Evolutionary conservation across 2,329 filamentous ascomycete genomes (phyloP), one percentile per base, ranked within the genome.

Genomic region (Hypoxylon sp.): DNA sequence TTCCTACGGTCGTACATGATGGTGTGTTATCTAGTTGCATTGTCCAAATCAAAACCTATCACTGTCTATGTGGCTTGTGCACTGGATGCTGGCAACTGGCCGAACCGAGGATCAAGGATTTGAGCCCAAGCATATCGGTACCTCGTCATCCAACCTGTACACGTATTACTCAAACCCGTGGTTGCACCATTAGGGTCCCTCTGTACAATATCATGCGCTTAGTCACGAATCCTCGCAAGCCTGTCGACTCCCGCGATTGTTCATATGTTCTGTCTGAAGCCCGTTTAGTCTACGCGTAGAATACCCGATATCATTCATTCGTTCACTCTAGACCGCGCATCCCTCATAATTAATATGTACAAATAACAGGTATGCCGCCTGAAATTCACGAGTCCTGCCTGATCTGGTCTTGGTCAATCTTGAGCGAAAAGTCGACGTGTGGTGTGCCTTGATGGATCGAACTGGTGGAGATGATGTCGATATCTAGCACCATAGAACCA

Each of bases 401-500:
- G 7, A 62, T 58, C 28, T 73, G 61, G n/a, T 55, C 71, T 42
- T 82, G 81, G 61, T 87, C 78, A 68, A 99, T 94, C 83, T 99
- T 99, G 71, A 99, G 84, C 4, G 94, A 97, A 78, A 97, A 98
- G 78, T 99, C 96, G 46, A 99, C 89, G 77, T 97, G 93, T 28
- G 91, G 88, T 2, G 96, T 93, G 2, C 96, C 95, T 81, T 99
- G 96, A 75, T 99, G 96, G 75, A 99, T 97, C 54, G 92, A 95
- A 77, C 94, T 97, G 8, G 95, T 97, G 44, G 94, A 97, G 72
- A 98, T 89, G 71, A 99, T 94, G 79, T 99, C 96, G 71, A 99
- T 89, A 80, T 98, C 93, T 85, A 40, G 36, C 36, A 18, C 20
- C 9, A 46, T 24, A 42, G 50, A 50, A 20, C 7, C 6, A n/a